These are phyloP conservation scores for Halocafeteria seosinensis DNA, from an alignment of 108 stramenopile species.

Conservation along the genomic window DNA sequence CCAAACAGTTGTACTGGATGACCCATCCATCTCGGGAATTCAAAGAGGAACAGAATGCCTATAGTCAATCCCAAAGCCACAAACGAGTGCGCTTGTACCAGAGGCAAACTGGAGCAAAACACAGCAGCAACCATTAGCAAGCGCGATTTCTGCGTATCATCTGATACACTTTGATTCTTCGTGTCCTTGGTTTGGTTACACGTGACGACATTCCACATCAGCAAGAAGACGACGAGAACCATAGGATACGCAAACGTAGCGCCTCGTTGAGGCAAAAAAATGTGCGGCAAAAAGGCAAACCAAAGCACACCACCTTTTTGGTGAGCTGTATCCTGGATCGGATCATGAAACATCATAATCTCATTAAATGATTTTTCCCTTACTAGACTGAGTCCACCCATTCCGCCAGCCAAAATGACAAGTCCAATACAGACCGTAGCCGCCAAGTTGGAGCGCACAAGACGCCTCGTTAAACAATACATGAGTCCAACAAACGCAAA, in stretches of 20 bases:
- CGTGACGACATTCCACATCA: neutral
- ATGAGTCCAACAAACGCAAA: neutral
- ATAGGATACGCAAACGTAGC: neutral
- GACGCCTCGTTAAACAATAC: neutral
- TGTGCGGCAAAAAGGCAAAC: constrained; percentile 3
- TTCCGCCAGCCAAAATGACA: neutral
- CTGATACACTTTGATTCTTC: neutral
- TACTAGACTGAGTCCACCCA: neutral
- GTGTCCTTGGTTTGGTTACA: too few relatives aligned
- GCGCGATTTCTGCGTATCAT: neutral
- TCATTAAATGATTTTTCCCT: neutral
- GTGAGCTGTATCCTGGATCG: neutral
- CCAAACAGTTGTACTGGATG: neutral
- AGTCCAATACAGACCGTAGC: neutral
- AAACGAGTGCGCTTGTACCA: constrained; percentile 1
- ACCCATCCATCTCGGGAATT: neutral
- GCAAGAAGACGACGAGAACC: neutral
- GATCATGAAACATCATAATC: neutral
- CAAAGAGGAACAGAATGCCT: neutral
- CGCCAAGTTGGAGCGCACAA: neutral
- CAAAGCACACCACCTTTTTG: neutral
- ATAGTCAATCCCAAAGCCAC: neutral
- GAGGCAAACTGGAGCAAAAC: neutral
- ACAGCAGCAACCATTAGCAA: neutral
- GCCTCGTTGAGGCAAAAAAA: neutral